phyloP scores from a whole-genome alignment of 2,329 filamentous ascomycete genomes.

The Orbilia oligospora region DNA sequence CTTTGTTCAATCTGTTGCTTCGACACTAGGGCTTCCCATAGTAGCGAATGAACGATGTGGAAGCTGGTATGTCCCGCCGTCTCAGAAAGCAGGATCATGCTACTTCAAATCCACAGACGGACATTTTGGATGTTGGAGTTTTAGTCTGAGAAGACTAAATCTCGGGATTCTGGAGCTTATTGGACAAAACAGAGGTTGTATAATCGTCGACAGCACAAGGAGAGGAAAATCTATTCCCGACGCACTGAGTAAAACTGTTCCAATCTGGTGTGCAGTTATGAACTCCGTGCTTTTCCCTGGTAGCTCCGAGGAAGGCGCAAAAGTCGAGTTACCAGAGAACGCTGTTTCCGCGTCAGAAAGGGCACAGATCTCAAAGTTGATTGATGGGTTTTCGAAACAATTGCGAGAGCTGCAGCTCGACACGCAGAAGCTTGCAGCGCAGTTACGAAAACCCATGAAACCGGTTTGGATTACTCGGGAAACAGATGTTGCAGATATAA shows the following conservation, averaged over 20 bases:
- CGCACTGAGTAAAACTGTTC: conserved; percentile 91
- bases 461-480: conserved; percentile 53
- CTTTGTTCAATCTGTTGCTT: conserved; percentile 78
- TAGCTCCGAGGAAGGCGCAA: conserved; percentile 64
- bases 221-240: conserved; percentile 96
- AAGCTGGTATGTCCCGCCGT: conserved; percentile 88
- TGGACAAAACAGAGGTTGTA: conserved; percentile 77
- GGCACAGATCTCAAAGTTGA: conserved; percentile 78
- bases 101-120: conserved; percentile 99
- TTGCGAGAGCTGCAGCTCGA: conserved; percentile 43
- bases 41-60: conserved; percentile 96
- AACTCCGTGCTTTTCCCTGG: conserved; percentile 82
- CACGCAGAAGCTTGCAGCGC: conserved; percentile 19
- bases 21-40: conserved; percentile 75
- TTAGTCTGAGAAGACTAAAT: conserved; percentile 87
- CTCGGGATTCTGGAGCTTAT: conserved; percentile 82
- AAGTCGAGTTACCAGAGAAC: conserved; percentile 76
- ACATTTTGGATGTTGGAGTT: conserved; percentile 90
- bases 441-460: conserved; percentile 40
- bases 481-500: conserved; percentile 11
- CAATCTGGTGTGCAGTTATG: conserved; percentile 91
- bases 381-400: conserved; percentile 72
- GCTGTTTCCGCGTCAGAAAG: conserved; percentile 82
- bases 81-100: conserved; percentile 77
- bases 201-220: conserved; percentile 93